Conservation (phyloP, 208 protist species). For the Trypanosoma scelopori region DNA sequence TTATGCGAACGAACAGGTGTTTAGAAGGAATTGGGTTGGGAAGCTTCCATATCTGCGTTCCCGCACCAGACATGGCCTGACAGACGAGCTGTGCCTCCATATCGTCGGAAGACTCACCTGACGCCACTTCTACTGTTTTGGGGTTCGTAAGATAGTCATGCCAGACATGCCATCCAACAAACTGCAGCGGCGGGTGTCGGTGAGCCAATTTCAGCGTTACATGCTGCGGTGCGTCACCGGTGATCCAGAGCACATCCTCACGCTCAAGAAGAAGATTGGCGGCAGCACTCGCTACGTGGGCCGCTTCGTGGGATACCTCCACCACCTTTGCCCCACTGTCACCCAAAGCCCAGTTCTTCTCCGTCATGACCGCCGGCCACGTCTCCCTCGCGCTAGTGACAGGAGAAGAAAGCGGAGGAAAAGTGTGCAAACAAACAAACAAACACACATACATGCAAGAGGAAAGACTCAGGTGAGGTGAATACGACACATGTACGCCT, state of each 20-base stretch:
- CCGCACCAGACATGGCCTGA: conserved; percentile 68
- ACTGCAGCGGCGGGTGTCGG: conserved; percentile 65
- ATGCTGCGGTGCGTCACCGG: conserved; percentile 75
- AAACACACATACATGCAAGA: conserved; percentile 1
- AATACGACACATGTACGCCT: too few relatives aligned
- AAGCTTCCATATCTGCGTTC: conserved; percentile 85
- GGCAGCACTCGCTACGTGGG: conserved; percentile 54
- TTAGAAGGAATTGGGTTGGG: conserved; percentile 57
- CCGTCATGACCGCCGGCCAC: conserved; percentile 21
- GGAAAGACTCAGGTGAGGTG: background rate
- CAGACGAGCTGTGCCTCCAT: conserved; percentile 65
- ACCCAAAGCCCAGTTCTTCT: conserved; percentile 66
- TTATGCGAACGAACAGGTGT: conserved; percentile 66
- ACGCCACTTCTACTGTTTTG: conserved; percentile 71
- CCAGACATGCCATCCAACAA: conserved; percentile 87
- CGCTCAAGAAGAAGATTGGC: conserved; percentile 63
- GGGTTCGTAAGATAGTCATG: conserved; percentile 87
- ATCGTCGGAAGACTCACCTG: conserved; percentile 41
- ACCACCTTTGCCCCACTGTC: conserved; percentile 59
- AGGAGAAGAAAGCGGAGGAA: conserved; percentile 11
- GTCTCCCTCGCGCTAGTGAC: background rate
- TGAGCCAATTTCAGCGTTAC: conserved; percentile 55
- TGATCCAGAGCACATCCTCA: conserved; percentile 81
- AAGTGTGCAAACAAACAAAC: background rate
- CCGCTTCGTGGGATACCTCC: conserved; percentile 68